Evolutionary conservation across 352 stramenopile genomes (phyloP), one percentile per base, ranked within the genome.

Genomic region (Phytophthora uliginosa): DNA sequence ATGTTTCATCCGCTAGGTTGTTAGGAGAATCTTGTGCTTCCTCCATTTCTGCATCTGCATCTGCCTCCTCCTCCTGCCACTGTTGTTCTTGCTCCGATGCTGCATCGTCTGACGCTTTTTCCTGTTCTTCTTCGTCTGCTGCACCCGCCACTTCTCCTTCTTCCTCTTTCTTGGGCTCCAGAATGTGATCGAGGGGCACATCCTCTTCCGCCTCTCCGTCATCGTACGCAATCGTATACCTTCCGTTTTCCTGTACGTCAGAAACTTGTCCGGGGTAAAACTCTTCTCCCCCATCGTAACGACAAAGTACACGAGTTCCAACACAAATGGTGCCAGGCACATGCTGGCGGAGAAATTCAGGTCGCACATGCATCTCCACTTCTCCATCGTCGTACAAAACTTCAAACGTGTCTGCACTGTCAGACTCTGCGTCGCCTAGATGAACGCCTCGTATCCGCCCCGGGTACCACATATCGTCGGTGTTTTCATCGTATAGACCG

Each of bases 361-460:
- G 22, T 1, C 54, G 36, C 9, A 95, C 86, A 36, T 75, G 45
- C 24, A 51, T 56, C 71, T 95, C 86, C 18, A 83, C 59, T 63
- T 95, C 85, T 66, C 88, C 88, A 34, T 95, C 90, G 57, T 96
- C 87, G 66, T 96, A 95, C 18, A 88, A 73, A 34, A 94, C 76
- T 59, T 90, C 79, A 60, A 81, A 95, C 8, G 61, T 77, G 17
- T 69, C 56, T 51, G 42, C 60, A 17, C 24, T 54, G 24, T 63
- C 40, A 12, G 54, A 36, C 15, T 54, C 51, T 53, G 55, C 53
- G 31, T 77, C 60, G n/a, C 57, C 64, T 15, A 13, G 58, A 59
- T 91, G 58, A 38, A 84, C 66, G 17, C 62, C 63, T 24, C 74
- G 71, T 59, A 95, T 72, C 18, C 73, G 66, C 9, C 81, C 90